Base-by-base conservation (phyloP, 345 rosid genomes). In the Trapa bicornis region DNA sequence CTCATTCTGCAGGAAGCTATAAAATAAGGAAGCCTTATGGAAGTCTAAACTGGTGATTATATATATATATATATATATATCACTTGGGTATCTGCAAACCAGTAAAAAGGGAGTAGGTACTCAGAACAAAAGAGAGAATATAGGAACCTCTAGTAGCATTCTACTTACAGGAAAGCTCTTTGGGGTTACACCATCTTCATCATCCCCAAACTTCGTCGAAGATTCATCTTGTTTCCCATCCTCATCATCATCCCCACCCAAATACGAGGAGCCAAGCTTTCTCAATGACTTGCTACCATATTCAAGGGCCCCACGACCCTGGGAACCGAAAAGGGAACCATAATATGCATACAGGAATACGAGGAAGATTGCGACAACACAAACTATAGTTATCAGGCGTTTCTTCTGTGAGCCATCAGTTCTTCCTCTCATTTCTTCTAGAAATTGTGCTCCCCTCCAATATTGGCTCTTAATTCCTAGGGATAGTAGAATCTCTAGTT, bases 131-230 rank as follows among this genome's bases (percentile, higher is more conserved):
- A 68, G 37, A 42, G 52, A 36, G n/a, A 16, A 37, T 47, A 67
- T 33, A 4, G 43, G 48, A 48, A 16, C 10, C 33, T n/a, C 35
- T 3, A 47, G 64, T 50, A 65, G 47, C 15, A 64, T 50, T 71
- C 54, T 69, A 71, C 91, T 83, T 83, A 95, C 99, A 38, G 97
- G 97, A 72, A 95, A 86, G 78, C 91, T 87, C 80, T 89, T 89
- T 17, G 81, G 87, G 1, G 72, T 69, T 62, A 47, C 66, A 74
- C 63, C 89, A 74, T 71, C 87, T 1, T 74, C 82, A 67, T 82
- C 85, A 13, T 82, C 84, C 48, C 65, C 86, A 73, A 80, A 85
- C 37, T 39, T 82, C 36, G 52, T 68, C 0, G 84, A 68, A 80
- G 87, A 68, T 29, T 77, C 87, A 29, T 89, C 89, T 63, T 81